phyloP scores from a whole-genome alignment of 2,329 filamentous ascomycete genomes.

The Diaporthe velutina region DNA sequence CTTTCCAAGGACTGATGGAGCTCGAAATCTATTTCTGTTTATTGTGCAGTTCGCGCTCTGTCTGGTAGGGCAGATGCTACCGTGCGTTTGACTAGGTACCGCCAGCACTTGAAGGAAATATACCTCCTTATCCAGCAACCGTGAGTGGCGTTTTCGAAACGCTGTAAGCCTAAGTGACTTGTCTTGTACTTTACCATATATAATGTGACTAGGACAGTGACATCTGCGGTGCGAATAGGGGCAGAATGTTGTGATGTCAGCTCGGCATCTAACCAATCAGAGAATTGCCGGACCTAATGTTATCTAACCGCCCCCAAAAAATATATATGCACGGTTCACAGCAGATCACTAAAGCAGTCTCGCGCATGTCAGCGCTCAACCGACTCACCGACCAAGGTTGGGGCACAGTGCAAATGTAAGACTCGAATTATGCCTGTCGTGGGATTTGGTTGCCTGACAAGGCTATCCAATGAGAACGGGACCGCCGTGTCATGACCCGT shows the following conservation, averaged over 20 bases:
- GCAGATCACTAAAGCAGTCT: not conserved
- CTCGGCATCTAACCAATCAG: not conserved
- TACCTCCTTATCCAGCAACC: not conserved
- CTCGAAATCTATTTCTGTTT: not conserved
- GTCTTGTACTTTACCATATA: not conserved
- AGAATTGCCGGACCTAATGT: not conserved
- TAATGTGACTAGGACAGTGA: not conserved
- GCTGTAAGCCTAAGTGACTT: not conserved
- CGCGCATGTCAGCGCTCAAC: not conserved
- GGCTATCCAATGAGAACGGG: not conserved
- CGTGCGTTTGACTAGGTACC: not conserved
- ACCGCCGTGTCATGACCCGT: not conserved
- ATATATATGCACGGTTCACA: not conserved
- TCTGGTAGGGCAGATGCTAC: not conserved
- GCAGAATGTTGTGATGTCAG: not conserved
- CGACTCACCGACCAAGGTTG: not conserved
- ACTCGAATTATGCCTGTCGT: not conserved
- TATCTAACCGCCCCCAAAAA: not conserved
- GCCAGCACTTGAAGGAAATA: not conserved
- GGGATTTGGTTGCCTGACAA: not conserved
- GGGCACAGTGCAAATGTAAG: not conserved
- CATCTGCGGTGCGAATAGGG: not conserved
- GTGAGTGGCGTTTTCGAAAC: not conserved
- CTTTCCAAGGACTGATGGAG: not conserved
- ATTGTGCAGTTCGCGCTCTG: not conserved